phyloP scores from a whole-genome alignment of 2,329 filamentous ascomycete species.

The Trichoderma sp. region DNA sequence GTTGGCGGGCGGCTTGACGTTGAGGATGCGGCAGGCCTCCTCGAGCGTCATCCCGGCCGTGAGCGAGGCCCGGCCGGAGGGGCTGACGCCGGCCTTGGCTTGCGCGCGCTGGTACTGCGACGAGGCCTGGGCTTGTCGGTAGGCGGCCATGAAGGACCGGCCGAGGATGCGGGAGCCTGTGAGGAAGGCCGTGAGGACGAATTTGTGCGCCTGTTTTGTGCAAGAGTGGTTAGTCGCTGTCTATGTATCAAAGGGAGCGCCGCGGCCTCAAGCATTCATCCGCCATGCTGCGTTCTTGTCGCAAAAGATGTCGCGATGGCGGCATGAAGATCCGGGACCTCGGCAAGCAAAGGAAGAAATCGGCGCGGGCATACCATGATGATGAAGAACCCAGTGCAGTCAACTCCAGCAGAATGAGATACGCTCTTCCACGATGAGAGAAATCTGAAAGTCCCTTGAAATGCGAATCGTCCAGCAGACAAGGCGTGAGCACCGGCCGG shows the following conservation, averaged over 20 bases:
- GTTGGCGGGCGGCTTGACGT: conserved; percentile 79
- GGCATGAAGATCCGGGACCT: not conserved
- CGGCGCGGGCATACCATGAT: conserved; percentile 8
- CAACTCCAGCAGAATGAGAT: not conserved
- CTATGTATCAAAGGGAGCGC: not conserved
- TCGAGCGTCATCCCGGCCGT: conserved; percentile 84
- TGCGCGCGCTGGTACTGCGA: conserved; percentile 78
- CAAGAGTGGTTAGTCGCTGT: not conserved
- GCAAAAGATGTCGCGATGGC: not conserved
- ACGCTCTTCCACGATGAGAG: not conserved
- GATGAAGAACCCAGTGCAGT: conserved; percentile 20
- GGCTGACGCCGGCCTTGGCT: conserved; percentile 61
- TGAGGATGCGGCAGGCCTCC: conserved; percentile 95
- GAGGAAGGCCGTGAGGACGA: conserved; percentile 84
- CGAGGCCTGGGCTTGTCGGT: conserved; percentile 89
- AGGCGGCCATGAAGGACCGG: conserved; percentile 90
- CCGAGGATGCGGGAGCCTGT: conserved; percentile 90
- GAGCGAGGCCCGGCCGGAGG: conserved; percentile 55
- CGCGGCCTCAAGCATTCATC: not conserved
- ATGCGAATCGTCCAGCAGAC: not conserved
- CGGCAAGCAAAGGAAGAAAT: conserved; percentile 15
- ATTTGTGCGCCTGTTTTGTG: conserved; percentile 75
- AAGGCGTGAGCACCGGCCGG: conserved; percentile 6
- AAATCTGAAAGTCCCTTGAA: not conserved
- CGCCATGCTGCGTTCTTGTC: not conserved